Conservation (phyloP, 768 basidiomycete species). For the Gymnopilus dilepis region DNA sequence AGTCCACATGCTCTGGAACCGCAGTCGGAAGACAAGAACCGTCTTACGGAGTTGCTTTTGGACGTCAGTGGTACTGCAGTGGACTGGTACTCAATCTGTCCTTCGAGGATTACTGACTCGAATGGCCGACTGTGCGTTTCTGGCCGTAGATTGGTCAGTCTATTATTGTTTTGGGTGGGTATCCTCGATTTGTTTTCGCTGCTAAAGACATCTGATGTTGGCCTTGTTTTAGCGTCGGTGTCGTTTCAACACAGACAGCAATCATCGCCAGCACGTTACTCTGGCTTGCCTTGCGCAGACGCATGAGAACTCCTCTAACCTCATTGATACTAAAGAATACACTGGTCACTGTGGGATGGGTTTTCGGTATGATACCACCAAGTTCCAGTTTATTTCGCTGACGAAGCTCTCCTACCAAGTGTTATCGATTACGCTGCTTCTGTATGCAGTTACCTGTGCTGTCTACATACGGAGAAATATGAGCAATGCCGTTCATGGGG, state of each 20-base stretch:
- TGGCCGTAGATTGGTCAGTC: not conserved
- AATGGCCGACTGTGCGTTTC: not conserved
- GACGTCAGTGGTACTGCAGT: not conserved
- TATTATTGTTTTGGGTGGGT: not conserved
- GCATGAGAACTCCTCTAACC: not conserved
- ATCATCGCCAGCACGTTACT: not conserved
- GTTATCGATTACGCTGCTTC: not conserved
- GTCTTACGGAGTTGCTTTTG: not conserved
- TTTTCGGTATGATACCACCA: not conserved
- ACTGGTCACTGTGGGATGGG: not conserved
- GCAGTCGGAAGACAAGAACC: not conserved
- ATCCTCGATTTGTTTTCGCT: not conserved
- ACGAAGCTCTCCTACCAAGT: not conserved
- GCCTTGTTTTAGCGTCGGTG: not conserved
- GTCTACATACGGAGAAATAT: not conserved
- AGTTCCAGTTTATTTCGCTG: not conserved
- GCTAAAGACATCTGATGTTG: not conserved
- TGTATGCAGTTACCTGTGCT: not conserved
- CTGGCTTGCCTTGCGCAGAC: not conserved
- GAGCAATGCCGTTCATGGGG: not conserved
- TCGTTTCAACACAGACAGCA: not conserved
- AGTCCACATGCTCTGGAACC: not conserved
- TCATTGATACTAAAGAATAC: not conserved
- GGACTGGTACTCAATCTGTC: not conserved
- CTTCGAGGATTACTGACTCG: not conserved